Conservation (phyloP, 1,284 basidiomycete genomes). For the Pseudozyma hubeiensis region DNA sequence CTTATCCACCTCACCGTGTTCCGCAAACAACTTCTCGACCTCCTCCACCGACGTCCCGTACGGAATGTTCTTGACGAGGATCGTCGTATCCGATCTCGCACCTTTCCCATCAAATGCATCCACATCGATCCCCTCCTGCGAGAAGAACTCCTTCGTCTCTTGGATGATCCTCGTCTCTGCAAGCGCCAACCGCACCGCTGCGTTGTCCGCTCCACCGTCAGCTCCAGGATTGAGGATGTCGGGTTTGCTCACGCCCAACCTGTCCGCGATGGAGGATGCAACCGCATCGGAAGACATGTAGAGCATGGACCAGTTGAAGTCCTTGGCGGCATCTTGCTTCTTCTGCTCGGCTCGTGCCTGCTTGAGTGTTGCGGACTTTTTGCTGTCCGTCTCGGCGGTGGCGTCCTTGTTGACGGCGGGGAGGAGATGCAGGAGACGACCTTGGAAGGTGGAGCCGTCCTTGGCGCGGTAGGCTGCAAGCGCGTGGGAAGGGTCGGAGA, state of each 20-base stretch:
- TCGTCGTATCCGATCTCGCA: constrained; percentile 75
- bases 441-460: constrained; percentile 90
- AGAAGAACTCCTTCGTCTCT: constrained; percentile 89
- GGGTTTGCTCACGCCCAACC: constrained; percentile 84
- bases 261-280: constrained; percentile 81
- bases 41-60: constrained; percentile 84
- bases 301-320: constrained; percentile 95
- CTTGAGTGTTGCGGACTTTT: constrained; percentile 70
- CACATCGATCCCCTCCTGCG: constrained; percentile 71
- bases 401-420: constrained; percentile 77
- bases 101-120: constrained; percentile 67
- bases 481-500: constrained; percentile 76
- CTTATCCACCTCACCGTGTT: constrained; percentile 80
- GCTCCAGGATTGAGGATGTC: constrained; percentile 79
- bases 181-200: constrained; percentile 90
- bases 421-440: constrained; percentile 88
- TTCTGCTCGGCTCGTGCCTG: constrained; percentile 75
- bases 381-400: constrained; percentile 28
- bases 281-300: constrained; percentile 98
- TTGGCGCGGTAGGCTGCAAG: constrained; percentile 80
- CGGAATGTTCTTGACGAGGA: constrained; percentile 96
- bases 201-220: constrained; percentile 46
- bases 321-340: constrained; percentile 80
- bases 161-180: constrained; percentile 96
- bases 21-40: constrained; percentile 82